Percentiles rank a stretch among this genome's conserved stretches.
Conservation (phyloP, 1,284 basidiomycete species). For the Moesziomyces sp. region DNA sequence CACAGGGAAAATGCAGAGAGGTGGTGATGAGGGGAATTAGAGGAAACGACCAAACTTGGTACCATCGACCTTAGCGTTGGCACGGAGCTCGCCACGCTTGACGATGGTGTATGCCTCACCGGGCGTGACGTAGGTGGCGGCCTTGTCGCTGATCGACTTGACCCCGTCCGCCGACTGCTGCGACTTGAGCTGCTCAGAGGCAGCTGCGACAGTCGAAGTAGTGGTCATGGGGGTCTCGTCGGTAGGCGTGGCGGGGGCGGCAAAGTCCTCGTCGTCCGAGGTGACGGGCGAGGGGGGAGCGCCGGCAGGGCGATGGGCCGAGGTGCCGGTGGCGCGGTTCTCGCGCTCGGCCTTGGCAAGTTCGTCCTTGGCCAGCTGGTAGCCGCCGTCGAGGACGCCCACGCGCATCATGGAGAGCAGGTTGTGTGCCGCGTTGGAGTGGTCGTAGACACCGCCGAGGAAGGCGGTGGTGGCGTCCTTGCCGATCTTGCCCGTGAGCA, state of each 20-base stretch:
- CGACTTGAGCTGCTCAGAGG: conserved; percentile 46
- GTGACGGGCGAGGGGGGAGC: conserved; percentile 53
- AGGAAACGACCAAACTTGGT: conserved; percentile 50
- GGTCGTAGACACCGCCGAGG: conserved; percentile 66
- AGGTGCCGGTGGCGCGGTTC: conserved; percentile 43
- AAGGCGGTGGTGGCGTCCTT: conserved; percentile 66
- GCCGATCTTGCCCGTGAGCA: conserved; percentile 61
- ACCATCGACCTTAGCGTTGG: conserved; percentile 49
- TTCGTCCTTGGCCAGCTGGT: conserved; percentile 61
- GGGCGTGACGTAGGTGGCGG: conserved; percentile 58
- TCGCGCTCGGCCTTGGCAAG: conserved; percentile 43
- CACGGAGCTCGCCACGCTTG: conserved; percentile 53
- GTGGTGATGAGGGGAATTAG: conserved; percentile 7
- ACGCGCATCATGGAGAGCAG: conserved; percentile 66
- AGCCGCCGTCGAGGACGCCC: conserved; percentile 65
- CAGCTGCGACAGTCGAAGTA: conserved; percentile 39
- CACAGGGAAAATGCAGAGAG: conserved; percentile 15
- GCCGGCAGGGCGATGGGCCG: conserved; percentile 42
- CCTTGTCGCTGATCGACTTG: conserved; percentile 47
- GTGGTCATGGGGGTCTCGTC: conserved; percentile 43
- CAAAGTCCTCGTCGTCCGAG: conserved; percentile 52
- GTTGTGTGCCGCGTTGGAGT: conserved; percentile 66
- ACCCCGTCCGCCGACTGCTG: conserved; percentile 38
- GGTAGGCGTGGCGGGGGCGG: conserved; percentile 43
- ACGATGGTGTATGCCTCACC: conserved; percentile 63